Evolutionary conservation across 1,284 basidiomycete species (phyloP).

Genomic region (Boletus austroedulis): DNA sequence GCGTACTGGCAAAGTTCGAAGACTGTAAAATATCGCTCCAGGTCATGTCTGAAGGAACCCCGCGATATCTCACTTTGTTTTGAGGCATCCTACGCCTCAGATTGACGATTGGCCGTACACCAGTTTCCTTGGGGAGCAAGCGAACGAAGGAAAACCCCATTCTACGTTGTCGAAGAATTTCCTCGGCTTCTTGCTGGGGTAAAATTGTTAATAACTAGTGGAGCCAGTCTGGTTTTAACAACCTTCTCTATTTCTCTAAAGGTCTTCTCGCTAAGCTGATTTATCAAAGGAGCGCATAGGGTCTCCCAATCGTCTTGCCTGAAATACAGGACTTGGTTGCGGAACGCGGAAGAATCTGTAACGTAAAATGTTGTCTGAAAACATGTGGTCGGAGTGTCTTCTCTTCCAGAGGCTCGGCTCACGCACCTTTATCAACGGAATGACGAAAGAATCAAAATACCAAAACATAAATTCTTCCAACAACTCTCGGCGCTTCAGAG

Average conservation of each 20-base stretch:
- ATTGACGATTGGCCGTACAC: slow-evolving; percentile 94
- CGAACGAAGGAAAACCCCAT: slow-evolving; percentile 86
- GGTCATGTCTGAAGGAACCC: not conserved
- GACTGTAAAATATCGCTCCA: slow-evolving; percentile 23
- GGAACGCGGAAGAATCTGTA: slow-evolving; percentile 87
- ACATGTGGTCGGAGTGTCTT: not conserved
- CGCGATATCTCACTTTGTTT: slow-evolving; percentile 25
- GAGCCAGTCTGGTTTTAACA: slow-evolving; percentile 3
- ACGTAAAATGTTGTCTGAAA: slow-evolving; percentile 83
- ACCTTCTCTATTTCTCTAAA: slow-evolving; percentile 64
- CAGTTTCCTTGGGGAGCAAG: slow-evolving; percentile 90
- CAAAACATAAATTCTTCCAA: slow-evolving; percentile 87
- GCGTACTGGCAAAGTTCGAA: slow-evolving; percentile 23
- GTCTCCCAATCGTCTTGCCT: slow-evolving; percentile 92
- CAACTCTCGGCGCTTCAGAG: slow-evolving; percentile 71
- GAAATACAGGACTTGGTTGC: slow-evolving; percentile 90
- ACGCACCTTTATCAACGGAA: slow-evolving; percentile 75
- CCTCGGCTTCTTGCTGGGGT: slow-evolving; percentile 57
- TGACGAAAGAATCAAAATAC: slow-evolving; percentile 86
- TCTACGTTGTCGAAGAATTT: slow-evolving; percentile 62
- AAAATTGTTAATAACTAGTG: slow-evolving; percentile 7
- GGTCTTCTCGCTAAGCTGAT: slow-evolving; percentile 63
- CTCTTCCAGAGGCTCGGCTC: not conserved
- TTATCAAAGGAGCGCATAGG: slow-evolving; percentile 79
- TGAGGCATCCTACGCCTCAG: slow-evolving; percentile 59